Conservation (phyloP, 345 rosid species). For the Citrus reticulata region DNA sequence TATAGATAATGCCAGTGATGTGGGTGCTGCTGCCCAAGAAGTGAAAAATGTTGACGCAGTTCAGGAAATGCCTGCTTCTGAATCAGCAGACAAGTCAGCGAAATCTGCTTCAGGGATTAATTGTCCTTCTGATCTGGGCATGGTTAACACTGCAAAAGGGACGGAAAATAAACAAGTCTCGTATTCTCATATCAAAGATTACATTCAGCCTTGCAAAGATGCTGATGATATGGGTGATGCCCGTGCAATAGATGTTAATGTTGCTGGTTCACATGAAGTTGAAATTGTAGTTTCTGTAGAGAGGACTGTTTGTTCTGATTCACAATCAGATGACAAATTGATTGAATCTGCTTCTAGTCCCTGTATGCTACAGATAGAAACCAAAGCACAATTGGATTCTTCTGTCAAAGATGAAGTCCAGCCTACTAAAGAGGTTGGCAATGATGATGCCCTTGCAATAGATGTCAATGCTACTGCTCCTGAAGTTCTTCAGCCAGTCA, state of each 20-base stretch:
- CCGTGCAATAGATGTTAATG: neutral
- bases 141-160: constrained; percentile 4
- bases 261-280: constrained; percentile 28
- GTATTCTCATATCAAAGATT: constrained; percentile 21
- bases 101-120: constrained; percentile 14
- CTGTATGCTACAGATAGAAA: neutral
- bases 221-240: constrained; percentile 10
- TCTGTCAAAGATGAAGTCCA: constrained; percentile 3
- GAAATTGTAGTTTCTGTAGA: constrained; percentile 21
- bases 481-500: neutral
- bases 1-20: neutral
- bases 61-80: constrained; percentile 18
- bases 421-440: neutral
- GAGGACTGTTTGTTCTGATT: constrained; percentile 17
- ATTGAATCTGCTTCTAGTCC: constrained; percentile 9
- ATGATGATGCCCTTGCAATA: neutral
- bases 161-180: constrained; percentile 7
- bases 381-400: constrained; percentile 1
- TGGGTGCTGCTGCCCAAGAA: constrained; percentile 19
- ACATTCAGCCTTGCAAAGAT: neutral
- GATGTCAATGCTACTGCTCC: neutral
- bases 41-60: constrained; percentile 6
- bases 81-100: constrained; percentile 16
- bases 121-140: neutral
- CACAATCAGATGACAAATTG: constrained; percentile 16